Evolutionary conservation across 768 basidiomycete species (phyloP), one percentile per base, ranked within the genome.

Genomic region (Chalciporus piperatus): DNA sequence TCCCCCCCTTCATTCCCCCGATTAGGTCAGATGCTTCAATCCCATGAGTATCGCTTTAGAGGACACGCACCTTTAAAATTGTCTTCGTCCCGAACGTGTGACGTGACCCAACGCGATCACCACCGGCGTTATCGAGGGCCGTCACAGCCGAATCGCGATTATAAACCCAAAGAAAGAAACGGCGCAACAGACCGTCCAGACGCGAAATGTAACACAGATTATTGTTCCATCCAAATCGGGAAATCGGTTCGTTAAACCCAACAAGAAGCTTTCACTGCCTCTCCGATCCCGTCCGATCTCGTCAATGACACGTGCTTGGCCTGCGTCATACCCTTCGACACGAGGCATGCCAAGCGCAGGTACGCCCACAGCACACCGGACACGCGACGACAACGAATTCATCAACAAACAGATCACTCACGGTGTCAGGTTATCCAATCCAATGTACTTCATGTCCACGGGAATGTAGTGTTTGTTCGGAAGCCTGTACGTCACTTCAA

Each of bases 391-490:
- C 7, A 42, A 27, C 25, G 32, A 55, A 32, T 32, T 47, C 9
- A 43, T 33, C 47, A 32, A 45, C n/a, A n/a, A 19, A 60, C 58
- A 56, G n/a, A 35, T 23, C 42, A 74, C 72, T 63, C 62, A 87
- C 84, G 84, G 83, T 3, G 81, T 82, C 35, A 78, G 57, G 62
- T 92, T 91, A 59, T 89, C 87, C 9, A 87, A 64, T 2, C 81
- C 82, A 40, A 87, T 71, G 54, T 89, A 90, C 47, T 69, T 70
- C 84, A 92, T 87, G 67, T 90, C 83, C 42, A 94, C 90, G 0
- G 90, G 89, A 59, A 97, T 81, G 68, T 96, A 98, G 65, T 97
- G 95, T 72, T 94, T 92, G 76, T 98, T 98, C 2, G 96, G 95
- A 3, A 97, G 76, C 39, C 72, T 69, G 70, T 96, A 97, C 13